phyloP scores from a whole-genome alignment of 2,329 filamentous ascomycete genomes.

The Fusarium piperis region DNA sequence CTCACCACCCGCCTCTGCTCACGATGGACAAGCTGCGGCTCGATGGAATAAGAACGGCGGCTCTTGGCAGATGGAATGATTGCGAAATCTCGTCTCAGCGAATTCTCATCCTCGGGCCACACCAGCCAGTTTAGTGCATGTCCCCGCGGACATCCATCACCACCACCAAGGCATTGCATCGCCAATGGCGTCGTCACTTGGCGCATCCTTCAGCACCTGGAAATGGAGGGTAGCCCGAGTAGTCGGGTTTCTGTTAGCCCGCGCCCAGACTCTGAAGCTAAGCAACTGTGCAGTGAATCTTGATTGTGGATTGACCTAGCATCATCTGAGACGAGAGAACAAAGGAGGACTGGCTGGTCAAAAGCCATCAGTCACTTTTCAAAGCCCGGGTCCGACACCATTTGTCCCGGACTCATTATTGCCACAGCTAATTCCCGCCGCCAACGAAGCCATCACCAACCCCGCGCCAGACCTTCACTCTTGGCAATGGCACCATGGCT shows the following conservation, averaged over 20 bases:
- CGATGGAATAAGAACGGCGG: neutral
- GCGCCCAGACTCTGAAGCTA: neutral
- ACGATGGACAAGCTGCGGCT: neutral
- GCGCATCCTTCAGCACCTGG: neutral
- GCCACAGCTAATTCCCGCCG: neutral
- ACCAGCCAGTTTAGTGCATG: neutral
- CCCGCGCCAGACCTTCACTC: neutral
- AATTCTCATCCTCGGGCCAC: neutral
- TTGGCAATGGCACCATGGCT: neutral
- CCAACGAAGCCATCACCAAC: neutral
- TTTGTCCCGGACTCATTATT: neutral
- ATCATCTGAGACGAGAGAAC: neutral
- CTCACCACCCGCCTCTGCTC: neutral
- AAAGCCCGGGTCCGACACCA: neutral
- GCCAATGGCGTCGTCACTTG: neutral
- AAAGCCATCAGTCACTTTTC: neutral
- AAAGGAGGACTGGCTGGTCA: neutral
- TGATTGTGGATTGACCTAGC: neutral
- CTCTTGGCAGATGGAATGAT: constrained; percentile 2
- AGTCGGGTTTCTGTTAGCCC: neutral
- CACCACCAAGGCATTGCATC: neutral
- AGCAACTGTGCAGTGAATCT: neutral
- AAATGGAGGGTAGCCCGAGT: neutral
- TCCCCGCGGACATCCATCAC: neutral
- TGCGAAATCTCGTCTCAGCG: neutral